Conservation (phyloP, 1,284 basidiomycete genomes). For the Trametes pubescens region DNA sequence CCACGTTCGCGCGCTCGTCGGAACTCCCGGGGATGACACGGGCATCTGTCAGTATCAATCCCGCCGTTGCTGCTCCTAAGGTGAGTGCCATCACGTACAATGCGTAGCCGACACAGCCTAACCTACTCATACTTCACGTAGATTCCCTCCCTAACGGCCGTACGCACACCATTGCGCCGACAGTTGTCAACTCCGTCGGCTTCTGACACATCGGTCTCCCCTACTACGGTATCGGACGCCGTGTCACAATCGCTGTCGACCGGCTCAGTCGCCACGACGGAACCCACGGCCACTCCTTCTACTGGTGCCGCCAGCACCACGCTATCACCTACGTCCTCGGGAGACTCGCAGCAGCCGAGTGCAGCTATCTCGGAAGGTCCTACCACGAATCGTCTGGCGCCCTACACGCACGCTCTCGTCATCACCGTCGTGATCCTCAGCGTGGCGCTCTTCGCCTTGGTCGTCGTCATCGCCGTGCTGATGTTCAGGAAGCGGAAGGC, state of each 20-base stretch:
- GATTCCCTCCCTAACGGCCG: not conserved
- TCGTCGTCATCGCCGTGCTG: constrained; percentile 10
- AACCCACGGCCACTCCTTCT: not conserved
- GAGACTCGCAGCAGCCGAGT: not conserved
- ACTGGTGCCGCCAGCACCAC: not conserved
- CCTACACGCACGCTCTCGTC: constrained; percentile 5
- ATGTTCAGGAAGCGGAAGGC: not conserved
- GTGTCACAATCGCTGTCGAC: not conserved
- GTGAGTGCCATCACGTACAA: not conserved
- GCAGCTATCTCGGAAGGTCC: not conserved
- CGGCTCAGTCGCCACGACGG: too few species aligned
- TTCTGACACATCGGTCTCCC: not conserved
- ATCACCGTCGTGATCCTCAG: constrained; percentile 10
- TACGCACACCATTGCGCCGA: not conserved
- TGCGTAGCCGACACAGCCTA: not conserved
- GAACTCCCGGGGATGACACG: not conserved
- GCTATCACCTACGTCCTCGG: not conserved
- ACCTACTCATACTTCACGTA: not conserved
- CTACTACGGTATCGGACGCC: not conserved
- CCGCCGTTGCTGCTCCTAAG: not conserved
- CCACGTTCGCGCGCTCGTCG: not conserved
- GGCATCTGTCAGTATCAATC: not conserved
- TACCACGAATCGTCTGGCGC: not conserved
- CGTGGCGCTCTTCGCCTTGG: constrained; percentile 5
- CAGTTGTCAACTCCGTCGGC: not conserved